Percentiles rank a stretch among this genome's conserved stretches.
These are phyloP conservation scores for Telfairia occidentalis DNA, from an alignment of 331 rosid species.

Conservation along the genomic window DNA sequence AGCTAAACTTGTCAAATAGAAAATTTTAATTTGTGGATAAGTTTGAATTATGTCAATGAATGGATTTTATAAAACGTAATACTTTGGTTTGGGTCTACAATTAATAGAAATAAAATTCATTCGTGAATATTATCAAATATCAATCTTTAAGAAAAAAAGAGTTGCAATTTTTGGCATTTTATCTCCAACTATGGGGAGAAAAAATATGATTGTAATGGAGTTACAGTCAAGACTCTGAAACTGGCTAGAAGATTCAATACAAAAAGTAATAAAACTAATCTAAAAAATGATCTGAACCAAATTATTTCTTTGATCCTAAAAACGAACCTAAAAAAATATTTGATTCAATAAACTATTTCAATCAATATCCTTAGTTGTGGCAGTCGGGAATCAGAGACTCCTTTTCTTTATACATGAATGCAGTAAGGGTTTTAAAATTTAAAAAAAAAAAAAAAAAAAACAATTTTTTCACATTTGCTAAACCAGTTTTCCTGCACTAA, in stretches of 20 bases:
- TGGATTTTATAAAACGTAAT: no score
- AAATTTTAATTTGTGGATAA: no score
- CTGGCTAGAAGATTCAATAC: neutral
- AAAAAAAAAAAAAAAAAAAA: no score
- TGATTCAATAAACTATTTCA: constrained; percentile 11
- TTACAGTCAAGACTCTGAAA: neutral
- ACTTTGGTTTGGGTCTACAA: no score
- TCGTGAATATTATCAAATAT: no score
- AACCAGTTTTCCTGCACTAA: constrained; percentile 36
- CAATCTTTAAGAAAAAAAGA: no score
- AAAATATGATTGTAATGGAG: neutral
- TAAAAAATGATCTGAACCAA: neutral
- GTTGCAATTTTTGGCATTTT: neutral
- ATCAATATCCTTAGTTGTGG: constrained; percentile 1
- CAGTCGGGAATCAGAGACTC: constrained; percentile 7
- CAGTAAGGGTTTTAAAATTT: constrained; percentile 24
- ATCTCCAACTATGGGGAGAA: neutral
- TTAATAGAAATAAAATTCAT: no score
- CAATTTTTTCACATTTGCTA: constrained; percentile 37
- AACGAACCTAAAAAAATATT: neutral
- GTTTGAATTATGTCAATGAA: no score
- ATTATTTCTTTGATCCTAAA: neutral
- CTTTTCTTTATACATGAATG: constrained; percentile 45
- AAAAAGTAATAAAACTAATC: neutral
- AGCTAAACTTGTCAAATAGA: no score